Percentiles rank a stretch among this genome's conserved stretches.
These are phyloP conservation scores for Exophiala dermatitidis DNA, from an alignment of 2,329 filamentous ascomycete genomes.

Conservation along the genomic window DNA sequence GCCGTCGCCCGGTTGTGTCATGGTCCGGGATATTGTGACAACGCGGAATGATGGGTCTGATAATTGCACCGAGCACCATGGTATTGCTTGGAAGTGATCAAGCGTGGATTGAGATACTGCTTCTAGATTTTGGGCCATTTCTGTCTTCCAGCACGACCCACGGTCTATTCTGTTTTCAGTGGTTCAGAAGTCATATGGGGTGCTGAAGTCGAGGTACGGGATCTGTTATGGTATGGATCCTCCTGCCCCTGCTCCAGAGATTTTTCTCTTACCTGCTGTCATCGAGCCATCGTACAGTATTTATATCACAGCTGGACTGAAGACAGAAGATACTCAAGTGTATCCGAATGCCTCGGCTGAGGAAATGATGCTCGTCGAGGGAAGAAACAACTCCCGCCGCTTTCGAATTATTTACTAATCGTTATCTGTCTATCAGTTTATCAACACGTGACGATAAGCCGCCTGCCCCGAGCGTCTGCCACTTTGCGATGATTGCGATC, in stretches of 20 bases:
- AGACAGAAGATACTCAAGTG: too few species aligned
- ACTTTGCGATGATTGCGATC: not conserved
- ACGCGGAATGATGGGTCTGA: constrained; percentile 22
- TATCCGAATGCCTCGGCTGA: not conserved
- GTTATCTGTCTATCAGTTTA: not conserved
- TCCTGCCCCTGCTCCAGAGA: too few species aligned
- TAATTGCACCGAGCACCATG: constrained; percentile 32
- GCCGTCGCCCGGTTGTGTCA: constrained; percentile 11
- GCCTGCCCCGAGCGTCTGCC: not conserved
- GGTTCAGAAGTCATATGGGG: not conserved
- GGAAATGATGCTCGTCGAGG: not conserved
- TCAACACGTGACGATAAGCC: constrained; percentile 10
- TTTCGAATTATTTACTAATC: not conserved
- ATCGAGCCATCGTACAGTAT: too few species aligned
- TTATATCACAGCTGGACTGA: too few species aligned
- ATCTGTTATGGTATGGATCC: too few species aligned
- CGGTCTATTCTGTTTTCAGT: not conserved
- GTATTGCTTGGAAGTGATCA: constrained; percentile 25
- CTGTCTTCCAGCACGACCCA: not conserved
- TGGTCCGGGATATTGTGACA: constrained; percentile 16
- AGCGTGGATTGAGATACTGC: constrained; percentile 7
- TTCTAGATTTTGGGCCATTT: not conserved
- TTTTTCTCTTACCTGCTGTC: too few species aligned
- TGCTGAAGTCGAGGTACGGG: too few species aligned
- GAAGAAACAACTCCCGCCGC: not conserved